These are phyloP conservation scores for Danielia reshetovae DNA, from an alignment of 805 yeast genomes.

Conservation along the genomic window DNA sequence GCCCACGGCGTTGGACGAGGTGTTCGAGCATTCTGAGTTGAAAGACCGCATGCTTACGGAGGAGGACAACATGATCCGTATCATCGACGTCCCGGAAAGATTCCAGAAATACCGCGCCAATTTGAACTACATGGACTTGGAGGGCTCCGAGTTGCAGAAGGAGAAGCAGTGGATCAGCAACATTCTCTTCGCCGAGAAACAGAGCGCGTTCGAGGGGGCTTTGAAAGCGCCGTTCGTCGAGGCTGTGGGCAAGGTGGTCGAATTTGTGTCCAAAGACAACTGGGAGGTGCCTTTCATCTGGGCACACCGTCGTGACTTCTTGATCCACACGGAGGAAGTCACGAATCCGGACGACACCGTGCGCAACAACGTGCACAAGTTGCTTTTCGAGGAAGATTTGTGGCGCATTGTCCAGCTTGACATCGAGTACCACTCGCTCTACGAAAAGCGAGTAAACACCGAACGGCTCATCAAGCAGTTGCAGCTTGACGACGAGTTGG, in stretches of 20 bases:
- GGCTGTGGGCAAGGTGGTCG: constrained; percentile 69
- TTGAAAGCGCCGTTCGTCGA: constrained; percentile 52
- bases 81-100: constrained; percentile 86
- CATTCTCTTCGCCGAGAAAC: constrained; percentile 56
- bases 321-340: constrained; percentile 53
- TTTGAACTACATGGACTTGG: constrained; percentile 64
- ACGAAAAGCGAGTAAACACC: constrained; percentile 67
- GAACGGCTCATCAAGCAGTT: constrained; percentile 53
- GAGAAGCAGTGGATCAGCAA: constrained; percentile 84
- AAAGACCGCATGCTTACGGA: constrained; percentile 89
- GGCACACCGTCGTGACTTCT: constrained; percentile 90
- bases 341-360: constrained; percentile 34
- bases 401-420: constrained; percentile 90
- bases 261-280: constrained; percentile 68
- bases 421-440: constrained; percentile 79
- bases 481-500: constrained; percentile 50
- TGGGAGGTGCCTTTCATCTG: constrained; percentile 94
- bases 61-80: constrained; percentile 82
- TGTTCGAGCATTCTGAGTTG: constrained; percentile 91
- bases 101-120: constrained; percentile 72
- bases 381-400: constrained; percentile 75
- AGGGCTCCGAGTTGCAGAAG: constrained; percentile 60
- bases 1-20: constrained; percentile 71
- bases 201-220: constrained; percentile 34
- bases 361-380: constrained; percentile 41